Evolutionary conservation across 352 stramenopile species (phyloP).

Genomic region (Phytophthora foliorum): DNA sequence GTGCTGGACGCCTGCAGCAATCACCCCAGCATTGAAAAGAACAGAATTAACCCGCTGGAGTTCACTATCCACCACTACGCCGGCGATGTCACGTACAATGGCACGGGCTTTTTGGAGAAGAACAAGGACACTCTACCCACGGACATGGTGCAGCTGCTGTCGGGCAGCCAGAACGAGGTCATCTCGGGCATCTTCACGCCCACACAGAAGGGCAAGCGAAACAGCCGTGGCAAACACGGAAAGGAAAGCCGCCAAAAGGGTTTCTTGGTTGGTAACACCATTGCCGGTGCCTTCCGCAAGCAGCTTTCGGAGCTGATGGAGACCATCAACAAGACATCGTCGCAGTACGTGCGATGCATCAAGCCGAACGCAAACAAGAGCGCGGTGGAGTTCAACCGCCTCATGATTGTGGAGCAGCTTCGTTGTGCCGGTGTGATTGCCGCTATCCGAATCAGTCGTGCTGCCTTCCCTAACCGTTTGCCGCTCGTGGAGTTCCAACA

Average conservation of each 20-base stretch:
- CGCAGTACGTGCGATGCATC: conserved; percentile 92
- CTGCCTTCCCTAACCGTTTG: conserved; percentile 93
- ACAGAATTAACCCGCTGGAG: conserved; percentile 82
- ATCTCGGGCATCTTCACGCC: conserved; percentile 80
- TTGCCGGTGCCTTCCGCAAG: conserved; percentile 87
- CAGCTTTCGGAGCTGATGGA: conserved; percentile 88
- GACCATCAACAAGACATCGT: conserved; percentile 90
- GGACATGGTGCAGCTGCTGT: conserved; percentile 83
- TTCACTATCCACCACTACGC: conserved; percentile 90
- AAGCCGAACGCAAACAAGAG: conserved; percentile 93
- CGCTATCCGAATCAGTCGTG: conserved; percentile 90
- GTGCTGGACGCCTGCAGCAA: conserved; percentile 79
- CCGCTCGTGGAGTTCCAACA: conserved; percentile 86
- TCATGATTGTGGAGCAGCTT: conserved; percentile 91
- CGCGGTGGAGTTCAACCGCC: conserved; percentile 82
- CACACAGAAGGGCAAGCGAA: conserved; percentile 42
- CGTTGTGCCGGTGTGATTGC: conserved; percentile 92
- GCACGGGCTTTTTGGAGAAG: conserved; percentile 80
- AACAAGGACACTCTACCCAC: conserved; percentile 89
- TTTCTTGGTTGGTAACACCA: conserved; percentile 87
- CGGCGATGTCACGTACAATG: conserved; percentile 86
- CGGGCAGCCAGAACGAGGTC: conserved; percentile 60
- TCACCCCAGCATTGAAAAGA: conserved; percentile 89
- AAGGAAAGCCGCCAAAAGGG: conserved; percentile 72
- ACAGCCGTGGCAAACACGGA: conserved; percentile 53